Evolutionary conservation across 2,329 filamentous ascomycete genomes (phyloP), one percentile per base, ranked within the genome.

Genomic region (Parasarocladium wereldwijsianum): DNA sequence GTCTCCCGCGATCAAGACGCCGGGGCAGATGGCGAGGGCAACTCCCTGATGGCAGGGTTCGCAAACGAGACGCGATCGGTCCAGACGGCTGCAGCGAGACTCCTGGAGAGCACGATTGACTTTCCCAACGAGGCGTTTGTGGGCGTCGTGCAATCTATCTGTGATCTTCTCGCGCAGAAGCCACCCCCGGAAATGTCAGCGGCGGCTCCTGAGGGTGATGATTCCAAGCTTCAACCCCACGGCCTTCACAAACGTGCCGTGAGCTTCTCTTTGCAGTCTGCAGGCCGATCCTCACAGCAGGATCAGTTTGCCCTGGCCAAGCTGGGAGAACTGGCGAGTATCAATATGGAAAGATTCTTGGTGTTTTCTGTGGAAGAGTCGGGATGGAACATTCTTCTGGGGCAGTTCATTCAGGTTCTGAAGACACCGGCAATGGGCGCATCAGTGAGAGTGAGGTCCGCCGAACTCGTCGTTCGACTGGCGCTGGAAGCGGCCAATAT

Each of bases 61-160:
- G 73, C 71, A 21, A 64, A 70, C 1, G 90, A 98, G 47, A 79
- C 93, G 17, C 71, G 79, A 35, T 83, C 90, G 18, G 87, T 96
- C 0, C 83, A 94, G 50, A 77, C 79, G 6, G 90, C 90, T 3
- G 84, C 85, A 2, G 74, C 75, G 2, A 74, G 90, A 37, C 62
- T 98, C 12, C 76, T 96, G 34, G 90, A 96, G 48, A 93, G 85
- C 52, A 96, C 86, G 0, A 65, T 79, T 11, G 86, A 94, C 41
- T 96, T 93, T 43, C 83, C 85, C 0, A 85, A 87, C 38, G 65
- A 74, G 11, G 64, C 84, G 0, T 96, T 96, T 42, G 58, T 78
- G 5, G 71, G 82, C 38, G 72, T 96, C 8, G 61, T 96, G 2
- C 59, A 64, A 32, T 78, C 85, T 1, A 64, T 93, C 4, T 85